Evolutionary conservation across 2,329 filamentous ascomycete species (phyloP).

Genomic region (Ceratocystis eucalypticola): DNA sequence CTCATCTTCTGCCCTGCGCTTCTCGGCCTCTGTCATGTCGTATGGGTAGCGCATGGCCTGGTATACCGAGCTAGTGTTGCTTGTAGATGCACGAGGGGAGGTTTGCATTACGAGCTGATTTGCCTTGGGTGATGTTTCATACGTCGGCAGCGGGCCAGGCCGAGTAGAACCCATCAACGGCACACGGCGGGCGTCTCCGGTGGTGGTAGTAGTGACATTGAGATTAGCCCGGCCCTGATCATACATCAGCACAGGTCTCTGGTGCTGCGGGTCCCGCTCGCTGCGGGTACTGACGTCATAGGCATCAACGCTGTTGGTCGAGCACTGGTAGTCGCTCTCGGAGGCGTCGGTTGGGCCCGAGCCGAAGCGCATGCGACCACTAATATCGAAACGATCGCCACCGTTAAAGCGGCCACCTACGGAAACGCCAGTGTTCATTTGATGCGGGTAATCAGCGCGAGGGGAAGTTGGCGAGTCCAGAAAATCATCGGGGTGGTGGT

Average conservation of each 20-base stretch:
- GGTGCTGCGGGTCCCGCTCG: slow-evolving; percentile 6
- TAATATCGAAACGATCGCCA: not conserved
- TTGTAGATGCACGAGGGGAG: not conserved
- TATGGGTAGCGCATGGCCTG: not conserved
- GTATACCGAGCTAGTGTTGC: not conserved
- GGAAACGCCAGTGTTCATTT: not conserved
- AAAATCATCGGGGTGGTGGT: slow-evolving; percentile 1
- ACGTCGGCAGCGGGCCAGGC: not conserved
- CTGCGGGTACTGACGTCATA: not conserved
- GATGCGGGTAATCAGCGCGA: not conserved
- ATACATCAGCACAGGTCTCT: slow-evolving; percentile 8
- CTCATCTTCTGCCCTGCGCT: not conserved
- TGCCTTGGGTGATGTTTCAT: slow-evolving; percentile 5
- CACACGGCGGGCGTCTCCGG: not conserved
- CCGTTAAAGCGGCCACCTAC: not conserved
- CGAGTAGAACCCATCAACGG: not conserved
- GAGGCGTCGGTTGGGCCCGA: not conserved
- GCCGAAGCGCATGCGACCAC: not conserved
- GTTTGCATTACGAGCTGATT: not conserved
- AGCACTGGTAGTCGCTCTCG: not conserved
- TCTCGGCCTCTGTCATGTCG: not conserved
- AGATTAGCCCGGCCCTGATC: slow-evolving; percentile 8
- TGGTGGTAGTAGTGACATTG: slow-evolving; percentile 4
- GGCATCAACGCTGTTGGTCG: not conserved
- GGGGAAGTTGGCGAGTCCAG: not conserved